Evolutionary conservation across 2,329 filamentous ascomycete species (phyloP).

Genomic region (Colletotrichum musae): DNA sequence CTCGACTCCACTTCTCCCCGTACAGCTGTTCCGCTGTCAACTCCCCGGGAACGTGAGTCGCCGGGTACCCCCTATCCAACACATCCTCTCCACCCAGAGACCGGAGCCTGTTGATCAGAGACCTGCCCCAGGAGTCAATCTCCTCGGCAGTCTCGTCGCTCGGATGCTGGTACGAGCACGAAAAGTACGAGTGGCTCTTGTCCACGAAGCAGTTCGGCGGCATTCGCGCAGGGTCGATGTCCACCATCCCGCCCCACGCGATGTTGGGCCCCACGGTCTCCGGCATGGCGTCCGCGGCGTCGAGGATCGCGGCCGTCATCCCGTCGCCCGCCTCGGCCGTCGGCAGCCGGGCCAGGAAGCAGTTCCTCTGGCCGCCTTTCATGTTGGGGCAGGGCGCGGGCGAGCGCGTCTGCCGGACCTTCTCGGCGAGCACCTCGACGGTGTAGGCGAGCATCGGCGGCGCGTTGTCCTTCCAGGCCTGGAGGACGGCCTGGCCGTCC

Average conservation of each 20-base stretch:
- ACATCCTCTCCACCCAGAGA: not conserved
- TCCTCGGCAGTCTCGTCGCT: slow-evolving; percentile 1
- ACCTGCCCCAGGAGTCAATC: not conserved
- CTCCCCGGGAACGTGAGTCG: slow-evolving; percentile 14
- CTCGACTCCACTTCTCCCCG: slow-evolving; percentile 10
- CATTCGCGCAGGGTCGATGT: slow-evolving; percentile 5
- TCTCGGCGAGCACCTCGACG: slow-evolving; percentile 3
- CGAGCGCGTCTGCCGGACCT: slow-evolving; percentile 4
- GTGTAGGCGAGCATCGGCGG: not conserved
- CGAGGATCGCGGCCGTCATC: slow-evolving; percentile 1
- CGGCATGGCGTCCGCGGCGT: slow-evolving; percentile 11
- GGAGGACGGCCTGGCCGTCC: slow-evolving; percentile 3
- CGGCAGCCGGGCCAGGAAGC: slow-evolving; percentile 13
- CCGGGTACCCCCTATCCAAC: slow-evolving; percentile 8
- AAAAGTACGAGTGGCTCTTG: slow-evolving; percentile 22
- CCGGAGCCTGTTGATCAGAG: slow-evolving; percentile 1
- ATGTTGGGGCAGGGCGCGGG: slow-evolving; percentile 2
- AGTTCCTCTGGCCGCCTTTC: slow-evolving; percentile 15
- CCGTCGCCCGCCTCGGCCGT: not conserved
- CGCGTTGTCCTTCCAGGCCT: slow-evolving; percentile 7
- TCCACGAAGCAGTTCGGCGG: slow-evolving; percentile 22
- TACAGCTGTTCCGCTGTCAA: slow-evolving; percentile 5
- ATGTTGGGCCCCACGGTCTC: slow-evolving; percentile 12
- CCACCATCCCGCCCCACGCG: slow-evolving; percentile 11
- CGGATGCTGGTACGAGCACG: slow-evolving; percentile 10